A percentile compares a stretch with the other conserved stretches of the same genome.
These are phyloP conservation scores for Polygonum aviculare DNA, from an alignment of 148 eudicot species.

Conservation along the genomic window DNA sequence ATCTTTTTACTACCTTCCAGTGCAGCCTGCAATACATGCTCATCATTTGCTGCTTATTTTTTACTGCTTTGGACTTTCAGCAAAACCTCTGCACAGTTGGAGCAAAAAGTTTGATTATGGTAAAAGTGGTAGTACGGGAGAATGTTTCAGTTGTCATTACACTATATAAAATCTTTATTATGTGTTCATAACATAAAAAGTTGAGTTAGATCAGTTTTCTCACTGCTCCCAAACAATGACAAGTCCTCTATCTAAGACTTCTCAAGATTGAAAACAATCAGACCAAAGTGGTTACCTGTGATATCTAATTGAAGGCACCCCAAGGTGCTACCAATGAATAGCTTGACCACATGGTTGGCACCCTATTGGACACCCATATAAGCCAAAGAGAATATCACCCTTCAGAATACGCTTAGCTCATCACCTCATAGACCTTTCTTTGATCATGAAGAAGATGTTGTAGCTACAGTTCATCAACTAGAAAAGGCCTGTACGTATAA, in stretches of 20 bases:
- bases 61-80: conserved; percentile 44
- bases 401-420: conserved; percentile 11
- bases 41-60: conserved; percentile 50
- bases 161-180: not conserved
- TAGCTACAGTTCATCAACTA: conserved; percentile 81
- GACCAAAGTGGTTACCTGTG: conserved; percentile 39
- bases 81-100: conserved; percentile 51
- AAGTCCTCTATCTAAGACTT: not conserved
- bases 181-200: not conserved
- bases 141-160: too few species aligned
- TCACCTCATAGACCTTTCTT: conserved; percentile 87
- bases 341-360: conserved; percentile 64
- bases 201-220: not conserved
- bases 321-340: conserved; percentile 50
- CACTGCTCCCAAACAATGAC: not conserved
- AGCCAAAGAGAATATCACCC: conserved; percentile 1
- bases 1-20: conserved; percentile 76
- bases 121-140: not conserved
- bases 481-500: conserved; percentile 53
- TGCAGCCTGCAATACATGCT: conserved; percentile 44
- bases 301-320: conserved; percentile 56
- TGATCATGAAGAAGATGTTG: conserved; percentile 95
- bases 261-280: not conserved
- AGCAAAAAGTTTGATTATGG: not conserved
- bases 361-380: conserved; percentile 36